Conservation (phyloP, 2,329 filamentous ascomycete genomes). For the Aspergillus unguis region DNA sequence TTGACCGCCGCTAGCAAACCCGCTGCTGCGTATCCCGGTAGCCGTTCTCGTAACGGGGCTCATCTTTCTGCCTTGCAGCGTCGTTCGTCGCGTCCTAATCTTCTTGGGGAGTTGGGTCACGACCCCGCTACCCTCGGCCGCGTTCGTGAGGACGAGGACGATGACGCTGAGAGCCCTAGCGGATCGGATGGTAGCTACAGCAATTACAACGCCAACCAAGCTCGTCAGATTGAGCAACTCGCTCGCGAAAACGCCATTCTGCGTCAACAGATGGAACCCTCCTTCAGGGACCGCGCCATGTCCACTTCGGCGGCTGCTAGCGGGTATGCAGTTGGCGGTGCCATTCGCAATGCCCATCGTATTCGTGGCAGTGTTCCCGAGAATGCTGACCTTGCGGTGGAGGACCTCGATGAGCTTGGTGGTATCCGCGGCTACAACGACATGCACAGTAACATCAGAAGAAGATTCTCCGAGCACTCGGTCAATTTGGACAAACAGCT, state of each 20-base stretch:
- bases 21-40: conserved; percentile 25
- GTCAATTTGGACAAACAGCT: conserved; percentile 42
- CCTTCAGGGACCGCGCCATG: conserved; percentile 40
- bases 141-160: conserved; percentile 50
- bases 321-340: conserved; percentile 31
- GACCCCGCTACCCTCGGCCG: conserved; percentile 46
- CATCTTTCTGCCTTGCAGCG: conserved; percentile 71
- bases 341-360: conserved; percentile 35
- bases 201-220: conserved; percentile 39
- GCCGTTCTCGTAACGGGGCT: conserved; percentile 37
- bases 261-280: conserved; percentile 41
- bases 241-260: conserved; percentile 47
- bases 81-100: conserved; percentile 63
- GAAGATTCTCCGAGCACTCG: conserved; percentile 46
- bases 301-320: conserved; percentile 39
- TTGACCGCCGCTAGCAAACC: conserved; percentile 32
- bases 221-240: conserved; percentile 47
- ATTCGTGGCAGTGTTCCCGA: conserved; percentile 43
- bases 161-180: conserved; percentile 41
- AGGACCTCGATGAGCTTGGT: conserved; percentile 45
- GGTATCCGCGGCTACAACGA: conserved; percentile 39
- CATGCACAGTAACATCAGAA: conserved; percentile 35
- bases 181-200: conserved; percentile 38
- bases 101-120: conserved; percentile 46
- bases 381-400: conserved; percentile 43